Percentiles rank a stretch among this genome's conserved stretches.
Conservation (phyloP, 495 filamentous ascomycete genomes). For the Acidomyces sp. region DNA sequence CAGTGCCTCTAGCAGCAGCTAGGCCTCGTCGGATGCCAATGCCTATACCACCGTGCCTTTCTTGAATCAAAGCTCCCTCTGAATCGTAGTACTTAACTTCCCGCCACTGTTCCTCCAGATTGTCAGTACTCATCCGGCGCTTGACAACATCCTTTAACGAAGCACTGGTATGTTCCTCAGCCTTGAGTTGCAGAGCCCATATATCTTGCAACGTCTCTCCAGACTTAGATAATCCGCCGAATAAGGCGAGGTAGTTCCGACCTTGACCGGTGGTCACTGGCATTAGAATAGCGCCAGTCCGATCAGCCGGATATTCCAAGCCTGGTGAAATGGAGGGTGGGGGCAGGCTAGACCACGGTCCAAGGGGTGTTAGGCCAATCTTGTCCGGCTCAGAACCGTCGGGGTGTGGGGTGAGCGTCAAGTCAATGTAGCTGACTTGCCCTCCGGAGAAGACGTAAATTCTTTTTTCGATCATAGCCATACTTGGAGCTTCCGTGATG, state of each 20-base stretch:
- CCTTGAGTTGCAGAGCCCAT: constrained; percentile 32
- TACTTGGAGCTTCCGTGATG: constrained; percentile 10
- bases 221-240: constrained; percentile 17
- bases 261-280: constrained; percentile 28
- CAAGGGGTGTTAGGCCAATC: constrained; percentile 3
- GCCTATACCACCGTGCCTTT: constrained; percentile 15
- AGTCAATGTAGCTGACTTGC: constrained; percentile 8
- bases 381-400: constrained; percentile 1
- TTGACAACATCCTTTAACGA: constrained; percentile 36
- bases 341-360: constrained; percentile 8
- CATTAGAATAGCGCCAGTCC: constrained; percentile 18
- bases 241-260: constrained; percentile 23
- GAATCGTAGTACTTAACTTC: constrained; percentile 30
- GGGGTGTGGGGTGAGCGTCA: constrained; percentile 1
- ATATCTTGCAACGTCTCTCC: constrained; percentile 33
- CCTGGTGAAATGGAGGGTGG: constrained; percentile 1
- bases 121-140: constrained; percentile 18
- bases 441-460: constrained; percentile 13
- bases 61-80: constrained; percentile 20
- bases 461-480: constrained; percentile 16
- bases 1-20: constrained; percentile 22
- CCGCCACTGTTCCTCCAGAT: constrained; percentile 35
- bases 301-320: constrained; percentile 6
- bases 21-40: constrained; percentile 17
- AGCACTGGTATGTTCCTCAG: constrained; percentile 39